These are phyloP conservation scores for Solanum aculeatissimum DNA, from an alignment of 305 asterid genomes.

Conservation along the genomic window DNA sequence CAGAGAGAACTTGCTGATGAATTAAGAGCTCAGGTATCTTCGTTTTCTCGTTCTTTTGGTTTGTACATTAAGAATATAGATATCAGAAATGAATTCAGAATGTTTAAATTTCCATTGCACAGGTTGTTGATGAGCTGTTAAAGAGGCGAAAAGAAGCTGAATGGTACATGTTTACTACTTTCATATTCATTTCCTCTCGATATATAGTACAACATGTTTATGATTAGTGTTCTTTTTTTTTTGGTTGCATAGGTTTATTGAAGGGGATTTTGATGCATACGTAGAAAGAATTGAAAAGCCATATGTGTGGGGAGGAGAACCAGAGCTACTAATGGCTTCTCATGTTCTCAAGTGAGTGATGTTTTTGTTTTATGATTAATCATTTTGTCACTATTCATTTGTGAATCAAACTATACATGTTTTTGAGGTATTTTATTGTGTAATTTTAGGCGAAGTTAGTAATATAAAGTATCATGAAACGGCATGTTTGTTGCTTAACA, in stretches of 20 bases:
- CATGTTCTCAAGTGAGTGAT: constrained; percentile 68
- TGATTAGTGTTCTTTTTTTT: neutral
- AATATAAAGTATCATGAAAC: neutral
- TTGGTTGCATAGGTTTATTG: constrained; percentile 49
- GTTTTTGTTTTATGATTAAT: neutral
- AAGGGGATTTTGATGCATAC: constrained; percentile 73
- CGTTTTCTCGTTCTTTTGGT: neutral
- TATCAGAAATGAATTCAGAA: neutral
- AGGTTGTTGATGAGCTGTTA: constrained; percentile 83
- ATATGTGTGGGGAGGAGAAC: constrained; percentile 90
- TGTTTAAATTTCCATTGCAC: neutral
- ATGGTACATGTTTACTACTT: constrained; percentile 20
- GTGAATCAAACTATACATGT: neutral
- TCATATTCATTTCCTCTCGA: neutral
- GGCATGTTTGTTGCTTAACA: neutral
- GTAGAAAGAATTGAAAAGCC: constrained; percentile 59
- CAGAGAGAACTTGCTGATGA: constrained; percentile 82
- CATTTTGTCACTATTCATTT: neutral
- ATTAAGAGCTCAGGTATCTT: constrained; percentile 68
- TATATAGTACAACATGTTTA: neutral
- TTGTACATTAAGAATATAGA: neutral
- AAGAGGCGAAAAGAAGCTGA: constrained; percentile 72
- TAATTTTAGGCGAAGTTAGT: neutral
- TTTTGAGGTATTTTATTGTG: neutral
- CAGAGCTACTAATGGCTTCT: constrained; percentile 80